Base-by-base conservation (phyloP, 192 early-diverging fungal genomes). In the Lobosporangium transversale region DNA sequence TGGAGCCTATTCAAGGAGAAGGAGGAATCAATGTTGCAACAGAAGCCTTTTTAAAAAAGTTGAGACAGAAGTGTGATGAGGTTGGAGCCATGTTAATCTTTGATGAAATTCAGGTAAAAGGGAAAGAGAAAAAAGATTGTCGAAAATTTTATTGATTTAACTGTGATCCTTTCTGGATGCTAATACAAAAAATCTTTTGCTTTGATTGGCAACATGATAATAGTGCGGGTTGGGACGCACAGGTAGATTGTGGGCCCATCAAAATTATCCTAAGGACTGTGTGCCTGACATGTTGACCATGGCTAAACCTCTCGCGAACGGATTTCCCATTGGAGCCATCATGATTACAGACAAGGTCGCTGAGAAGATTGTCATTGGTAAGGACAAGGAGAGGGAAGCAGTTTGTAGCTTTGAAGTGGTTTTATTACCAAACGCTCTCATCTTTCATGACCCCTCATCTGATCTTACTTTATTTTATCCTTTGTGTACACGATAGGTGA, bases 271-370 rank as follows among this genome's bases (percentile, higher is more conserved):
- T 26, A 78, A 80, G 40, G 81, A 88, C 58, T 88, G 87, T 67
- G 83, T 79, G 30, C 97, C 97, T 18, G 97, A 99, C 78, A 90
- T 99, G 40, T 59, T 99, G 52, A 95, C 96, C 26, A 87, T 97
- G 84, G 97, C 97, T 59, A 99, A 99, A 80, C 97, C 97, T 29
- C 85, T 99, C 47, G 97, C 95, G 35, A 97, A 97, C 80, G 97
- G 97, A 54, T 78, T 97, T 33, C 97, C 97, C 15, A 95, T 99
- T 66, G 97, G 97, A 58, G 95, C 96, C n/a, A 88, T 93, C 56
- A 69, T 98, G 68, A 86, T 93, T 52, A 86, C 86, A 56, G 80
- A 89, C 56, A 80, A 83, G 59, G 93, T 98, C 21, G 95, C 95
- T 6, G 85, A 86, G n/a, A 66, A 89, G 44, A 91, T 99, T 80